Base-by-base conservation (phyloP, 2,329 filamentous ascomycete species). In the Dactylellina cionopaga region DNA sequence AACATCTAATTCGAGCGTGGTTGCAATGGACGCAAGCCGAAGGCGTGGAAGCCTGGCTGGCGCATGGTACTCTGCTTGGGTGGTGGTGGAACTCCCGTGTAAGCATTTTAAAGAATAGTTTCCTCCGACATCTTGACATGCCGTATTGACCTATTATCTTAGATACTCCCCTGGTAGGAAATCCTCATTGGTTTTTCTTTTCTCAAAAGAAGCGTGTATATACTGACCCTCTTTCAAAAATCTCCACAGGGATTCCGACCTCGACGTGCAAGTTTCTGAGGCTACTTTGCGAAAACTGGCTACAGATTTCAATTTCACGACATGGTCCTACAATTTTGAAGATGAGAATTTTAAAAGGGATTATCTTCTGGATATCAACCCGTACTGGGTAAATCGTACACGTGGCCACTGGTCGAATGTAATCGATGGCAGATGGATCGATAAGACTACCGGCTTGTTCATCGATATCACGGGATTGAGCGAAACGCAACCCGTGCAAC, bases 381-480 rank as follows among this genome's bases (percentile, higher is more conserved):
- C 90, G 0, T 87, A 88, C 82, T 85, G 87, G 76, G 82, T 82
- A 65, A 85, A 89, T 60, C 82, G 89, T 1, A 83, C 83, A 24
- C 84, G 86, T 19, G 88, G 88, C 43, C 85, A 90, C 76, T 90
- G 90, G 15, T 82, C 84, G 78, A 96, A 96, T 79, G 85, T 95
- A 63, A 95, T 95, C 77, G 92, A 95, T 80, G 91, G 89, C 22
- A 85, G 92, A 46, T 96, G 90, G 90, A 91, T 95, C 78, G 91
- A 95, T 80, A 84, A 85, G 68, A 80, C 82, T 62, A 95, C 89
- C 76, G 91, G 91, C 49, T 84, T 94, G 77, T 96, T 90, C 80
- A 88, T 95, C 79, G 91, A 95, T 79, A 92, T 96, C 77, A 95
- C 92, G 0, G 91, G 87, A 10, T 81, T 95, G 33, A 86, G 86